Percentiles rank a stretch among this genome's conserved stretches.
These are phyloP conservation scores for Mortierella claussenii DNA, from an alignment of 192 early-diverging fungal species.

Conservation along the genomic window DNA sequence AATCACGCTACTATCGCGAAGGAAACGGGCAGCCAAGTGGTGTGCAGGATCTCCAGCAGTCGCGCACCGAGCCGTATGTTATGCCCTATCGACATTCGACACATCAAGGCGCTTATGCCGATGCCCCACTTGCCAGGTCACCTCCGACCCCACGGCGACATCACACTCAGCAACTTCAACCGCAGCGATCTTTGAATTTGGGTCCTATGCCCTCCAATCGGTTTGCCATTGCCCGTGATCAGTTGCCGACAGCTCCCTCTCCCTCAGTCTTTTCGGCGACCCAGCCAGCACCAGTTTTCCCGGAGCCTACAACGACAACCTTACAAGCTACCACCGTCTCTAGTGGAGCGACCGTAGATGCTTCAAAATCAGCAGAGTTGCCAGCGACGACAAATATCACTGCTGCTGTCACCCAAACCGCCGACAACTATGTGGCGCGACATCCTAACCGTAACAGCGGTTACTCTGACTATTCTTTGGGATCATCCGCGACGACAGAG, in stretches of 20 bases:
- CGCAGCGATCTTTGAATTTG: slow-evolving; percentile 11
- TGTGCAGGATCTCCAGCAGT: background rate
- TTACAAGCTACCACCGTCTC: background rate
- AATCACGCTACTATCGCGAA: slow-evolving; percentile 33
- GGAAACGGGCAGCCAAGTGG: background rate
- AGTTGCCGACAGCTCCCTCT: slow-evolving; percentile 34
- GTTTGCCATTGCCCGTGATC: slow-evolving; percentile 14
- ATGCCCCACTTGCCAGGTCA: background rate
- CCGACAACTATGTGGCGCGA: background rate
- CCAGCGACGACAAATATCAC: background rate
- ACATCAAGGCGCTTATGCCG: slow-evolving; percentile 13
- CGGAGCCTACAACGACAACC: background rate
- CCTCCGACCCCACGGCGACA: slow-evolving; percentile 1
- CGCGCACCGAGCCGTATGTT: background rate
- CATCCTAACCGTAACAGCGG: slow-evolving; percentile 5
- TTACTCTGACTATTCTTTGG: slow-evolving; percentile 5
- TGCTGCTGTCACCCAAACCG: background rate
- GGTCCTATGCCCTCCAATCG: slow-evolving; percentile 19
- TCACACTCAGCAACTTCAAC: slow-evolving; percentile 21
- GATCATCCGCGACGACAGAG: slow-evolving; percentile 10
- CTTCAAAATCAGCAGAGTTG: background rate
- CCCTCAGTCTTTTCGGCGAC: slow-evolving; percentile 21
- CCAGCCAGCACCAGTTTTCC: slow-evolving; percentile 19
- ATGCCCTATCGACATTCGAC: slow-evolving; percentile 11
- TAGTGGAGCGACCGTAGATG: background rate